A percentile compares a stretch with the other conserved stretches of the same genome.
phyloP scores from a whole-genome alignment of 1,284 basidiomycete genomes.

The Paramarasmius palmivorus region DNA sequence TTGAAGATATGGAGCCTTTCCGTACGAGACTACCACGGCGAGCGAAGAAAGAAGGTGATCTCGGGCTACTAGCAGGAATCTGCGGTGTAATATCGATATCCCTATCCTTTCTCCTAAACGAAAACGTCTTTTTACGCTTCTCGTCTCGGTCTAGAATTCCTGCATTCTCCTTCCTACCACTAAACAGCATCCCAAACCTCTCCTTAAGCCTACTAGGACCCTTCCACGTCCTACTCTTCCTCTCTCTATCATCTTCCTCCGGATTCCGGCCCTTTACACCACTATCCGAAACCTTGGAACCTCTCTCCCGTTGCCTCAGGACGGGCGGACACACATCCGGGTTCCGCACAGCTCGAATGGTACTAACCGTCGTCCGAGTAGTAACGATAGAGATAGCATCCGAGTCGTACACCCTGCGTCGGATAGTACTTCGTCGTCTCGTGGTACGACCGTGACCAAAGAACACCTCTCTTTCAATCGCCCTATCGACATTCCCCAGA shows the following conservation, averaged over 20 bases:
- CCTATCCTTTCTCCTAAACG: no score
- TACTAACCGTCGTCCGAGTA: not conserved
- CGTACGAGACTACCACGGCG: no score
- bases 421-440: not conserved
- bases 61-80: no score
- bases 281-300: not conserved
- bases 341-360: not conserved
- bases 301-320: not conserved
- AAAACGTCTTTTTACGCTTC: no score
- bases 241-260: not conserved
- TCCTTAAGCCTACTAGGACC: slow-evolving; percentile 1
- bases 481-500: not conserved
- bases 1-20: no score
- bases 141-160: not conserved
- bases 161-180: slow-evolving; percentile 4
- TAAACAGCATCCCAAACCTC: not conserved
- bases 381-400: not conserved
- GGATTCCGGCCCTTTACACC: not conserved
- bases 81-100: no score
- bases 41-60: no score
- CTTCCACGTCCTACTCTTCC: not conserved
- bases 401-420: not conserved
- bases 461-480: not conserved
- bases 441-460: not conserved
- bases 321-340: not conserved